phyloP scores from a whole-genome alignment of 176 grass and related monocot genomes.

The Juncus inflexus region DNA sequence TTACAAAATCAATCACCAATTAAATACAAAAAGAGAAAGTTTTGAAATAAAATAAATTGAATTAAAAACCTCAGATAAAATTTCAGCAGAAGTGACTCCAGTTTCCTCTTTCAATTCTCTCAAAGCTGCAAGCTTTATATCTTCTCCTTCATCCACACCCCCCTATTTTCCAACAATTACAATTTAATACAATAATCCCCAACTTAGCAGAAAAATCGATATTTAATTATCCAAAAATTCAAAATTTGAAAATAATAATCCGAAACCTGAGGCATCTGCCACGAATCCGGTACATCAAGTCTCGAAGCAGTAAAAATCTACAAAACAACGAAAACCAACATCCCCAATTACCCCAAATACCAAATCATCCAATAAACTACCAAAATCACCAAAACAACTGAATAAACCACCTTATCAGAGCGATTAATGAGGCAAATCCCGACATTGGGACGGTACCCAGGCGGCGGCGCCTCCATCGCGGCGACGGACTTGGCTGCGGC shows the following conservation, averaged over 20 bases:
- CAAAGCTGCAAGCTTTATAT: constrained; percentile 52
- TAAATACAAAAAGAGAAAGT: constrained; percentile 7
- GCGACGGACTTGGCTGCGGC: constrained; percentile 10
- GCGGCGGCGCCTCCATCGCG: constrained; percentile 66
- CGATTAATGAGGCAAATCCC: constrained; percentile 84
- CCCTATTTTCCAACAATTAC: constrained; percentile 36
- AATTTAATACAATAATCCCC: neutral
- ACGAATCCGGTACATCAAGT: constrained; percentile 68
- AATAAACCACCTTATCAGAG: constrained; percentile 49
- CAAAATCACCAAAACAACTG: neutral
- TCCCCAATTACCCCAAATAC: neutral
- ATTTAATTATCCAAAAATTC: neutral
- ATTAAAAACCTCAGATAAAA: constrained; percentile 56
- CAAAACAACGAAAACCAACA: neutral
- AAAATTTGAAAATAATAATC: neutral
- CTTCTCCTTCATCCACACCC: constrained; percentile 72
- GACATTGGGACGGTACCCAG: constrained; percentile 82
- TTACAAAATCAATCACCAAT: neutral
- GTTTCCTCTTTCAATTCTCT: constrained; percentile 91
- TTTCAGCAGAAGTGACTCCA: constrained; percentile 73
- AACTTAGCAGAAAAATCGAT: constrained; percentile 2
- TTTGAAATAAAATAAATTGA: neutral
- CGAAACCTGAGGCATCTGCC: constrained; percentile 94
- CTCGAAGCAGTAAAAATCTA: constrained; percentile 86
- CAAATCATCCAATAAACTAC: neutral